Evolutionary conservation across 345 rosid species (phyloP).

Genomic region (Gossypium rotundifolium): DNA sequence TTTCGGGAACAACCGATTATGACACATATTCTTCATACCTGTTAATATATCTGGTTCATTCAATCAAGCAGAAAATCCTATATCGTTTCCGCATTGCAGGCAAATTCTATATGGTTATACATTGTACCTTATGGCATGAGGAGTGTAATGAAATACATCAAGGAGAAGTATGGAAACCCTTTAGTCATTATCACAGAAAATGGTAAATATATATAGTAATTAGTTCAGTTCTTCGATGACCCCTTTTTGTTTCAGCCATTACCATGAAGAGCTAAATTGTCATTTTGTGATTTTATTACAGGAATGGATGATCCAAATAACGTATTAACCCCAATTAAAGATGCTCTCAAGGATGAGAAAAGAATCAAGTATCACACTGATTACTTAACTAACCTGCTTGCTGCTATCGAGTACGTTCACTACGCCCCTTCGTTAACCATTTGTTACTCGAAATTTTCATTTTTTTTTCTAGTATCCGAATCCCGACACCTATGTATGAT

Average conservation of each 20-base stretch:
- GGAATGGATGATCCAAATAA: constrained; percentile 89
- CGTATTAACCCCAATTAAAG: constrained; percentile 29
- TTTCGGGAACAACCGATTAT: neutral
- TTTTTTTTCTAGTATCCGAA: neutral
- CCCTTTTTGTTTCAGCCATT: neutral
- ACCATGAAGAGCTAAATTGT: neutral
- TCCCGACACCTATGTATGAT: neutral
- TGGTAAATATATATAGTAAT: constrained; percentile 25
- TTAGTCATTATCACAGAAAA: constrained; percentile 60
- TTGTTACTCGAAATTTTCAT: neutral
- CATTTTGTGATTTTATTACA: constrained; percentile 17
- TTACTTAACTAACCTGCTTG: constrained; percentile 66
- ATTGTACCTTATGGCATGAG: constrained; percentile 66
- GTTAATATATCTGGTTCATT: neutral
- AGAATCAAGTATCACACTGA: constrained; percentile 80
- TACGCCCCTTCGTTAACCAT: neutral
- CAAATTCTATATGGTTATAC: constrained; percentile 67
- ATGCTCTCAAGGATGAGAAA: constrained; percentile 64
- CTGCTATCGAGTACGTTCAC: constrained; percentile 55
- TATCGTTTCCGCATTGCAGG: constrained; percentile 27
- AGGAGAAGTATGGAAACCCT: constrained; percentile 51
- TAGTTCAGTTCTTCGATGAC: neutral
- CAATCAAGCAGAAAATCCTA: neutral
- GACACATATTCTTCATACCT: neutral
- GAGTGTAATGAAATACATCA: constrained; percentile 63